Evolutionary conservation across 306 rosid species (phyloP).

Genomic region (Sphenostylis stenocarpa): DNA sequence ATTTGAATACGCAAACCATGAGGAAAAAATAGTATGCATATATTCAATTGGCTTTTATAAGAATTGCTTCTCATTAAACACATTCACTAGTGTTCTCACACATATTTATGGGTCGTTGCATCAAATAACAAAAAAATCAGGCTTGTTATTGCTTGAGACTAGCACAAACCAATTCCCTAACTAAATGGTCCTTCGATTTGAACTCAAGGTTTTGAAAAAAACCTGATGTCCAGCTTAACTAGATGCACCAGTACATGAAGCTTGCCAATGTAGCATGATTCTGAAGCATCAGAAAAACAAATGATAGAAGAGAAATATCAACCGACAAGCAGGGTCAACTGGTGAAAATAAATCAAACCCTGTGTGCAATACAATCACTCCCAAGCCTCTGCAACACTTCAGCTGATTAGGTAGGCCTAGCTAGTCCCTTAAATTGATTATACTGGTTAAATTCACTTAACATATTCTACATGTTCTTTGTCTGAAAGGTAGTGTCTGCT

Average conservation of each 20-base stretch:
- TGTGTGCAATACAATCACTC: neutral
- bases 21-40: neutral
- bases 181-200: neutral
- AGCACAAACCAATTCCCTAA: constrained; percentile 1
- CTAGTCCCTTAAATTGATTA: neutral
- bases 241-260: neutral
- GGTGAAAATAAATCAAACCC: neutral
- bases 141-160: neutral
- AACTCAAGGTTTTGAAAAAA: neutral
- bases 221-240: neutral
- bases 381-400: neutral
- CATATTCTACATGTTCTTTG: neutral
- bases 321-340: neutral
- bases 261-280: constrained; percentile 13
- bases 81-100: neutral
- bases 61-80: neutral
- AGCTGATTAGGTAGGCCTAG: neutral
- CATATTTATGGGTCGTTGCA: neutral
- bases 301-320: neutral
- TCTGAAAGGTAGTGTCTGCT: constrained; percentile 9
- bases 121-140: neutral
- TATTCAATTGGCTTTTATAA: constrained; percentile 12
- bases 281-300: constrained; percentile 5
- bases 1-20: neutral
- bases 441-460: neutral